Evolutionary conservation across 345 rosid genomes (phyloP), one percentile per base, ranked within the genome.

Genomic region (Eucalyptus viminalis): DNA sequence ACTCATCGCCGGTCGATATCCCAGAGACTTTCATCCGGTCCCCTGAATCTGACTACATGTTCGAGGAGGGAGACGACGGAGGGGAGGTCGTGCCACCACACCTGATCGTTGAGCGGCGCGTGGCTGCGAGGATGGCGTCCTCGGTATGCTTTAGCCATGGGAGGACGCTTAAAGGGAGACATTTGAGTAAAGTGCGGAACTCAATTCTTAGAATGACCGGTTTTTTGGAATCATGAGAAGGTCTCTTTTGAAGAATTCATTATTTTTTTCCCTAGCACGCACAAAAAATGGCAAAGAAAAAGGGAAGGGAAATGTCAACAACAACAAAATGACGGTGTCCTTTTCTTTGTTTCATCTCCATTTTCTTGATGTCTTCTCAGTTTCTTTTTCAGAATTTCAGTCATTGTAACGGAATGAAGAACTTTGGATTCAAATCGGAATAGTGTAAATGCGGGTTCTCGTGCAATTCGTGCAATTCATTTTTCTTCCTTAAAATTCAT

Each of bases 131-230:
- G 91, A 95, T 96, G 98, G 96, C 96, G 43, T 96, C 94, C 88
- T 96, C 97, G 2, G 95, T 96, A 51, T 92, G 96, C 60, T 92
- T 96, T 9, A 97, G 99, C 34, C 95, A 95, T 89, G 99, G 99
- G 83, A 94, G 99, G 89, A 96, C 94, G 25, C 96, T 96, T 19
- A 96, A 95, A 87, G 99, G 99, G 40, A 94, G 99, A 80, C 94
- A 96, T 88, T 92, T 97, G 94, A 94, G 96, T 29, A 93, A 92
- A 88, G 97, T 96, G 50, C 91, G 99, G 88, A 95, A 97, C 92
- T 93, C 97, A 22, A 89, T 97, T 91, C 96, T 97, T 49, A 92
- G 97, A 88, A 91, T 96, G 96, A 97, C 99, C 51, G 99, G 99
- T 37, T 97, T 96, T 92, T 91, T 97, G 92, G 99, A 97, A 93